Evolutionary conservation across 495 filamentous ascomycete species (phyloP), one percentile per base, ranked within the genome.

Genomic region (Endocarpon pusillum): DNA sequence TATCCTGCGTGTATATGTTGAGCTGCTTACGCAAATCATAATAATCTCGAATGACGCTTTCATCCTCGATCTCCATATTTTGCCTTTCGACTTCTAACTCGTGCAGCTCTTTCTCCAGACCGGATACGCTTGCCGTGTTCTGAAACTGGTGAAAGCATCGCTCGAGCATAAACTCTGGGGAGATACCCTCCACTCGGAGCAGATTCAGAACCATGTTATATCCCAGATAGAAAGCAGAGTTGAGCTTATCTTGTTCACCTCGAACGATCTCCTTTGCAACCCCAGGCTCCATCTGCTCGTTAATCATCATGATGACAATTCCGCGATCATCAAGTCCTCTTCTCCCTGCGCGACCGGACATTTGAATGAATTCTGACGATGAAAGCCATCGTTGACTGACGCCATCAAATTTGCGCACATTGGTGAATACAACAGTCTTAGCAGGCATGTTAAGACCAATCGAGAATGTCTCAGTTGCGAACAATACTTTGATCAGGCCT

Each of bases 291-390:
- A 97, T 91, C 57, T 85, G 80, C 48, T 86, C 81, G 40, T 91
- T 80, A 33, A 97, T 73, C 89, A 97, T 97, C 80, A 97, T 92
- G 49, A 97, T 97, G 45, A 96, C 89, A 48, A 97, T 92, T 68
- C 89, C 89, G 36, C 89, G 79, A 32, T 94, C 89, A 59, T 97
- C 89, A 35, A 97, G 78, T 58, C 89, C 89, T 69, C 89, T 71
- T 65, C 89, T 78, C 44, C 89, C 89, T 15, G 89, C 89, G 51
- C 89, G 76, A 38, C 89, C 89, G 18, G 89, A 92, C 89, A 97
- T 97, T 49, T 97, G 89, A 37, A 96, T 78, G 53, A 94, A 97
- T 44, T 97, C 89, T 14, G 86, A 94, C 2, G 89, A 82, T 1
- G 83, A 92, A 19, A 97, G 67, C 64, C 85, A 92, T 40, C 89